Percentiles rank a stretch among this genome's conserved stretches.
phyloP scores from a whole-genome alignment of 1,139 yeast genomes.

The Tardiomyces blankii region DNA sequence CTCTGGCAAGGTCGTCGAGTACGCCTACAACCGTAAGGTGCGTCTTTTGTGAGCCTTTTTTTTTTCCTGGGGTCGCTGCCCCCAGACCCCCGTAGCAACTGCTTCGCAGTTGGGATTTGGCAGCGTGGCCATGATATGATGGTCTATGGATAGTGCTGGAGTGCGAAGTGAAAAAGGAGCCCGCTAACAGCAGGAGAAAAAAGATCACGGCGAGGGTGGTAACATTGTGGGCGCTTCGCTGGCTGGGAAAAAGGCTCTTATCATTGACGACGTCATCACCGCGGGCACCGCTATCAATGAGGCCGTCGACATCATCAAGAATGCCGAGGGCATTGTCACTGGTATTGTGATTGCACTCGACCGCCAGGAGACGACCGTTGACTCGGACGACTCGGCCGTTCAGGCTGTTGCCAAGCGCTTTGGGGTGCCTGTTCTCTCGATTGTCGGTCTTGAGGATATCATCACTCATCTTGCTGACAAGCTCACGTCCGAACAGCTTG shows the following conservation, averaged over 20 bases:
- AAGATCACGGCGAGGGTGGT: conserved; percentile 99
- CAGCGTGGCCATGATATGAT: too few relatives aligned
- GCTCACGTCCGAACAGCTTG: conserved; percentile 33
- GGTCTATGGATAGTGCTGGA: too few relatives aligned
- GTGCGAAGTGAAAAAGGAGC: too few relatives aligned
- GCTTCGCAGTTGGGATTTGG: too few relatives aligned
- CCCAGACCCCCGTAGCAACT: too few relatives aligned
- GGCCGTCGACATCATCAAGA: conserved; percentile 70
- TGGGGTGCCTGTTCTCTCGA: conserved; percentile 72
- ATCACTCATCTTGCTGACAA: conserved; percentile 43
- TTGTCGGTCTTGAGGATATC: conserved; percentile 68
- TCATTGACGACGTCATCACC: conserved; percentile 95
- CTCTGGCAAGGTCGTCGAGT: conserved; percentile 30
- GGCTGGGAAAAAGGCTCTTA: conserved; percentile 58
- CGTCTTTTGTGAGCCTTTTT: too few relatives aligned
- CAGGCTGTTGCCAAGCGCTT: conserved; percentile 63
- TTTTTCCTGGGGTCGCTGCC: too few relatives aligned
- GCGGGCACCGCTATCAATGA: conserved; percentile 98
- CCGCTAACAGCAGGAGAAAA: conserved; percentile 43
- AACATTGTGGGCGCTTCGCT: conserved; percentile 78
- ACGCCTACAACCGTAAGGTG: conserved; percentile 32
- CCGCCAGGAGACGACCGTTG: conserved; percentile 80
- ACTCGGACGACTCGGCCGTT: conserved; percentile 64
- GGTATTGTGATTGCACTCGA: conserved; percentile 90
- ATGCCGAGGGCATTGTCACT: conserved; percentile 60